Conservation (phyloP, 805 yeast species). For the Barnettozyma sucrosica region DNA sequence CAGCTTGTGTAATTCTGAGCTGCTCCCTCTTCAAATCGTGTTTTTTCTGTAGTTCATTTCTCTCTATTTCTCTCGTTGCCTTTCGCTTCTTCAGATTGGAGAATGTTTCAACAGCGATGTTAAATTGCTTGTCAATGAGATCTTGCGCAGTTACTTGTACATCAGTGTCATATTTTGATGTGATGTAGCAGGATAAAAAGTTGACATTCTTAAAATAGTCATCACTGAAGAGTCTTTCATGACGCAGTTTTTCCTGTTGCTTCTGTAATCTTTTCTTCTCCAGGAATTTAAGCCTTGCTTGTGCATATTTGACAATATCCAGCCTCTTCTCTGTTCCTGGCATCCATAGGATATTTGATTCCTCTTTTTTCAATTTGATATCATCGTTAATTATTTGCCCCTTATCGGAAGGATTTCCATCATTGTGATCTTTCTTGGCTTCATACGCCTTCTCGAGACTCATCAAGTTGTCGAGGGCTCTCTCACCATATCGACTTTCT, state of each 20-base stretch:
- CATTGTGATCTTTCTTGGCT: neutral
- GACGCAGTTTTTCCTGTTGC: constrained; percentile 8
- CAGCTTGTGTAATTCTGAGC: neutral
- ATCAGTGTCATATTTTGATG: constrained; percentile 1
- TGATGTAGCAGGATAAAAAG: constrained; percentile 12
- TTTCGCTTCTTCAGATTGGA: constrained; percentile 29
- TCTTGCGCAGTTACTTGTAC: constrained; percentile 19
- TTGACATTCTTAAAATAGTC: constrained; percentile 8
- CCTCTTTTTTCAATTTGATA: constrained; percentile 3
- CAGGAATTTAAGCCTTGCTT: constrained; percentile 36
- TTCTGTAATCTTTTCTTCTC: constrained; percentile 26
- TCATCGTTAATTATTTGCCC: constrained; percentile 7
- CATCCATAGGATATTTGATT: constrained; percentile 7
- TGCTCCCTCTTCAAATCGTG: constrained; percentile 12
- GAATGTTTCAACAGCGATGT: constrained; percentile 27
- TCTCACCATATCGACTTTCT: constrained; percentile 78
- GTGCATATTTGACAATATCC: constrained; percentile 55
- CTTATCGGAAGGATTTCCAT: constrained; percentile 9
- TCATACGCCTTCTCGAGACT: constrained; percentile 24
- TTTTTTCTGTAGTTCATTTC: constrained; percentile 11
- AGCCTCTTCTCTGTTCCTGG: constrained; percentile 29
- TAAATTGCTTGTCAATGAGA: constrained; percentile 30
- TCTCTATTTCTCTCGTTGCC: constrained; percentile 26
- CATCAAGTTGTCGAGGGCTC: constrained; percentile 59
- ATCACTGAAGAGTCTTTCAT: constrained; percentile 11